Evolutionary conservation across 257 asterid species (phyloP).

Genomic region (Petunia axillaris): DNA sequence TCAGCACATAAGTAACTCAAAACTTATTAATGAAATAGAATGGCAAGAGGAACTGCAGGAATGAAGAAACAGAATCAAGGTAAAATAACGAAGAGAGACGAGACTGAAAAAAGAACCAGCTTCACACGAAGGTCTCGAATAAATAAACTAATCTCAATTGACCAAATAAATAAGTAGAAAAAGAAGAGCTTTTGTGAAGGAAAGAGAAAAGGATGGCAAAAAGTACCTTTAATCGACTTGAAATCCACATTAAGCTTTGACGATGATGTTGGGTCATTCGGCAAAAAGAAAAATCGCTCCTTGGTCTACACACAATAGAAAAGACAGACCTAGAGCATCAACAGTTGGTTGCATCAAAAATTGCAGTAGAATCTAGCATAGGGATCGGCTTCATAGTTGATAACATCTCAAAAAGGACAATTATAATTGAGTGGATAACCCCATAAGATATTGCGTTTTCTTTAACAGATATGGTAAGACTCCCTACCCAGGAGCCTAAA

Average conservation of each 20-base stretch:
- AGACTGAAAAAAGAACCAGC: too few species aligned
- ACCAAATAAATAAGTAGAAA: too few species aligned
- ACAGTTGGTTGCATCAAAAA: not conserved
- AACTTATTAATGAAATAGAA: too few species aligned
- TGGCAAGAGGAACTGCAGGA: too few species aligned
- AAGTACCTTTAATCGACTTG: slow-evolving; percentile 70
- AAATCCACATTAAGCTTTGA: slow-evolving; percentile 80
- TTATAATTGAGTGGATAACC: slow-evolving; percentile 8
- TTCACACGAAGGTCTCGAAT: too few species aligned
- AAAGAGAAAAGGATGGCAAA: slow-evolving; percentile 19
- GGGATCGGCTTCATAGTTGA: not conserved
- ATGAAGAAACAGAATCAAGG: too few species aligned
- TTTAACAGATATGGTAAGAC: not conserved
- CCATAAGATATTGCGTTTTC: not conserved
- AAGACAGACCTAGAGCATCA: slow-evolving; percentile 23
- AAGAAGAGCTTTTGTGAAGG: not conserved
- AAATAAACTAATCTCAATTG: too few species aligned
- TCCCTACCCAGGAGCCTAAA: not conserved
- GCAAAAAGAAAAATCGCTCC: slow-evolving; percentile 64
- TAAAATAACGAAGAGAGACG: too few species aligned
- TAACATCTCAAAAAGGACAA: not conserved
- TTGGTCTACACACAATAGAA: slow-evolving; percentile 48
- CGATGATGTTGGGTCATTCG: slow-evolving; percentile 71
- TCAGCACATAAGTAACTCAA: slow-evolving; percentile 9
- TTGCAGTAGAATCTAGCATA: slow-evolving; percentile 15